phyloP scores from a whole-genome alignment of 805 yeast species.

The Yamadazyma sp. region DNA sequence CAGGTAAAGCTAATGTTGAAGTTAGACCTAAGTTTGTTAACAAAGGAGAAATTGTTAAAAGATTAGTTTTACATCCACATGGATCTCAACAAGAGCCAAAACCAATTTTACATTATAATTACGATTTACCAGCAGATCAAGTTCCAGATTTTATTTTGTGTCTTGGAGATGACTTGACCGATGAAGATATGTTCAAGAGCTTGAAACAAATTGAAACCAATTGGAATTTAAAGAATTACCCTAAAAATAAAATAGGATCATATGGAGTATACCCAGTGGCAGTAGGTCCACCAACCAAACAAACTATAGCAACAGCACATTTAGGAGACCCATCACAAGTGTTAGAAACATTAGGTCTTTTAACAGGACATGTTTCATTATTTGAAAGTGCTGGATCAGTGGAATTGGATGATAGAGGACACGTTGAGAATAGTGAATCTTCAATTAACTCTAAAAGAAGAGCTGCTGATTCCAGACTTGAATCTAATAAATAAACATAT shows the following conservation, averaged over 20 bases:
- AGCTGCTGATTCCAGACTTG: constrained; percentile 1
- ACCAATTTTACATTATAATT: constrained; percentile 20
- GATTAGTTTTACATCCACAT: constrained; percentile 65
- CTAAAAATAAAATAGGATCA: constrained; percentile 45
- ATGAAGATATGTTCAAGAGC: constrained; percentile 94
- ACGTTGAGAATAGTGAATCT: constrained; percentile 48
- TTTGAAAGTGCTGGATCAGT: constrained; percentile 78
- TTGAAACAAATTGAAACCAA: constrained; percentile 57
- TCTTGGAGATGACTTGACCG: constrained; percentile 94
- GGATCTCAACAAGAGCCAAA: constrained; percentile 49
- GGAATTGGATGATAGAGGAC: constrained; percentile 75
- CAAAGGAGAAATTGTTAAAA: constrained; percentile 92
- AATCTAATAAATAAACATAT: too few relatives aligned
- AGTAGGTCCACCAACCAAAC: constrained; percentile 88
- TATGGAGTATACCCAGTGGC: constrained; percentile 81
- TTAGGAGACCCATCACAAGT: constrained; percentile 82
- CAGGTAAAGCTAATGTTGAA: constrained; percentile 95
- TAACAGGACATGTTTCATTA: constrained; percentile 74
- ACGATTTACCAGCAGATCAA: constrained; percentile 35
- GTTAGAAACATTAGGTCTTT: constrained; percentile 74
- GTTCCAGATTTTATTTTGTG: constrained; percentile 85
- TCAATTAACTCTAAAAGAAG: constrained; percentile 31
- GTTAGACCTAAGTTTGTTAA: constrained; percentile 94
- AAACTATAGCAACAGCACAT: constrained; percentile 83
- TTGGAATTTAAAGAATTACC: constrained; percentile 44